Conservation (phyloP, 768 basidiomycete genomes). For the Tylopilus plumbeoviolaceoides region DNA sequence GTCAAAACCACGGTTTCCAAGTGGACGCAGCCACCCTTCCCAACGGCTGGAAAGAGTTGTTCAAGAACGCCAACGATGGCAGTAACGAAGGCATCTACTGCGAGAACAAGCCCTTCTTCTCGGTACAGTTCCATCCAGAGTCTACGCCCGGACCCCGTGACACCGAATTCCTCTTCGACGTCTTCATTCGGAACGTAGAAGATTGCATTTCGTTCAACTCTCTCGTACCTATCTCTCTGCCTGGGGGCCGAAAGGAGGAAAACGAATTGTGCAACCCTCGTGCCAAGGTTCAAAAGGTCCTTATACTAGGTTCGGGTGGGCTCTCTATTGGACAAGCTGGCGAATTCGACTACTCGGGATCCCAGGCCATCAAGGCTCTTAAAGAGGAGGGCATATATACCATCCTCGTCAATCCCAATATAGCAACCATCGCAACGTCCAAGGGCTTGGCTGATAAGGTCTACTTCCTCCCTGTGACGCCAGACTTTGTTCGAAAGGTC, state of each 20-base stretch:
- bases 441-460: conserved; percentile 99
- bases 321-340: conserved; percentile 98
- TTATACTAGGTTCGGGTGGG: conserved; percentile 96
- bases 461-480: conserved; percentile 97
- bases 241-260: conserved; percentile 77
- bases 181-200: conserved; percentile 85
- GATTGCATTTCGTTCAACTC: conserved; percentile 62
- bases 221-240: conserved; percentile 59
- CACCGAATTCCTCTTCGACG: conserved; percentile 98
- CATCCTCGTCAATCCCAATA: conserved; percentile 98
- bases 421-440: conserved; percentile 96
- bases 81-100: conserved; percentile 98
- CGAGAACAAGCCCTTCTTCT: conserved; percentile 92
- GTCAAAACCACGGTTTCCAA: conserved; percentile 98
- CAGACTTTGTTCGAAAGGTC: conserved; percentile 96
- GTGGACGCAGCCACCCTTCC: conserved; percentile 81
- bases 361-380: conserved; percentile 98
- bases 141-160: conserved; percentile 95
- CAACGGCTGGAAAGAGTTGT: conserved; percentile 87
- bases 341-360: conserved; percentile 99
- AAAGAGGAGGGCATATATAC: conserved; percentile 99
- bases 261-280: conserved; percentile 72
- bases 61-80: conserved; percentile 93
- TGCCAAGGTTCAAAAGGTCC: conserved; percentile 83
- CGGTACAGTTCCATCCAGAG: conserved; percentile 99